Evolutionary conservation across 2,329 filamentous ascomycete species (phyloP).

Genomic region (Monilinia fructigena): DNA sequence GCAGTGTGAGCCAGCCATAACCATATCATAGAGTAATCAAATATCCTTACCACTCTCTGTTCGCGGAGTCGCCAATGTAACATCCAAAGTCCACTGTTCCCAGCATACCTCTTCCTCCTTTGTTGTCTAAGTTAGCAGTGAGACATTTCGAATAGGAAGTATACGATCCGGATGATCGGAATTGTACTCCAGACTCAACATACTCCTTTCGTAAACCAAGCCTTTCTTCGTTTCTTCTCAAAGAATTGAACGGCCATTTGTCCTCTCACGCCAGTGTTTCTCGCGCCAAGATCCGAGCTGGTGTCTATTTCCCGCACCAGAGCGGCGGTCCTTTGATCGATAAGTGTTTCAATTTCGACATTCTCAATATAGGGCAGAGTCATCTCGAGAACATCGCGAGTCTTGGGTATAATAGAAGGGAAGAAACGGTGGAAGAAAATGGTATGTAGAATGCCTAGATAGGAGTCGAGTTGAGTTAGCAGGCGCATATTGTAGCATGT

Average conservation of each 20-base stretch:
- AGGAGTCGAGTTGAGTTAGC: constrained; percentile 4
- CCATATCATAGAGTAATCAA: neutral
- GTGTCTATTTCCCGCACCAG: constrained; percentile 75
- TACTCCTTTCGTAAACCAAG: constrained; percentile 77
- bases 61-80: constrained; percentile 85
- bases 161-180: constrained; percentile 19
- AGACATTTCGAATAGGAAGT: constrained; percentile 2
- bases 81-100: constrained; percentile 93
- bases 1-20: constrained; percentile 20
- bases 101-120: constrained; percentile 57
- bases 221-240: constrained; percentile 85
- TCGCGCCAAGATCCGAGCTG: constrained; percentile 47
- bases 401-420: constrained; percentile 76
- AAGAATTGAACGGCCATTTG: constrained; percentile 90
- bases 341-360: constrained; percentile 86
- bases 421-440: constrained; percentile 99
- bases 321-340: constrained; percentile 79
- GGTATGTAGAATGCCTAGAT: constrained; percentile 81
- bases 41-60: constrained; percentile 74
- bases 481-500: constrained; percentile 8
- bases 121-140: constrained; percentile 12
- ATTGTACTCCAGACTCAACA: constrained; percentile 13
- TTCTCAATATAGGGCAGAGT: constrained; percentile 88
- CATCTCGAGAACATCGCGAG: constrained; percentile 85
- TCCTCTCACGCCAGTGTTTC: constrained; percentile 62